Percentiles rank a stretch among this genome's conserved stretches.
These are phyloP conservation scores for Ophiostoma sp. DNA, from an alignment of 2,329 filamentous ascomycete species.

Conservation along the genomic window DNA sequence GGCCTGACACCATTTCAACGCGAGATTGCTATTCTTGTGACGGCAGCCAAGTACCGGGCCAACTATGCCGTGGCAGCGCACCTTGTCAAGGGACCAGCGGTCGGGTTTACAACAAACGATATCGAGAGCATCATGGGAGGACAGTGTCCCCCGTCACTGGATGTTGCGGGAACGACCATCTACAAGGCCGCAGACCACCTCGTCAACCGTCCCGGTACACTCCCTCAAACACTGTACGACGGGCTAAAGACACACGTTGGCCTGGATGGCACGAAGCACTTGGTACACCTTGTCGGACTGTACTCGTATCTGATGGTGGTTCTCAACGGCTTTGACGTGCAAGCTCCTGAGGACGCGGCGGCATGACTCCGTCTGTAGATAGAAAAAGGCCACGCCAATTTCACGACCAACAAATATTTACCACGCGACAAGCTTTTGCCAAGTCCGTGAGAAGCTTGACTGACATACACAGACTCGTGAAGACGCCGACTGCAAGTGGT, in stretches of 20 bases:
- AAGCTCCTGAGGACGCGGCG: neutral
- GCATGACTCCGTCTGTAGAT: neutral
- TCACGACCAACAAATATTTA: no score
- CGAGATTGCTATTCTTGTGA: slow-evolving; percentile 7
- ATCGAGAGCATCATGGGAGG: slow-evolving; percentile 4
- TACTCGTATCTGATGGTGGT: slow-evolving; percentile 14
- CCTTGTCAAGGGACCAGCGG: neutral
- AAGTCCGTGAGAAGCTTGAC: neutral
- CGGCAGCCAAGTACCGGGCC: slow-evolving; percentile 8
- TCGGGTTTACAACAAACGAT: neutral
- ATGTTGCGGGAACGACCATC: neutral
- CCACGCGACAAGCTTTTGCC: neutral
- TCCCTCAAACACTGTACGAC: neutral
- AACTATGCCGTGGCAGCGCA: slow-evolving; percentile 7
- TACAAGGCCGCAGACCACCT: neutral
- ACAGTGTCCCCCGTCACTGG: neutral
- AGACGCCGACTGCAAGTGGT: neutral
- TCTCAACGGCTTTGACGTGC: slow-evolving; percentile 7
- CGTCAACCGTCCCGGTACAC: neutral
- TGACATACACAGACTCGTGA: neutral
- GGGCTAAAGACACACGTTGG: neutral
- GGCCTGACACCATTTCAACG: neutral
- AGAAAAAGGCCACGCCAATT: no score
- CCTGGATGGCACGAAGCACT: slow-evolving; percentile 1
- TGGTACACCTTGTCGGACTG: neutral